phyloP scores from a whole-genome alignment of 306 rosid genomes.

The Medicago lupulina region DNA sequence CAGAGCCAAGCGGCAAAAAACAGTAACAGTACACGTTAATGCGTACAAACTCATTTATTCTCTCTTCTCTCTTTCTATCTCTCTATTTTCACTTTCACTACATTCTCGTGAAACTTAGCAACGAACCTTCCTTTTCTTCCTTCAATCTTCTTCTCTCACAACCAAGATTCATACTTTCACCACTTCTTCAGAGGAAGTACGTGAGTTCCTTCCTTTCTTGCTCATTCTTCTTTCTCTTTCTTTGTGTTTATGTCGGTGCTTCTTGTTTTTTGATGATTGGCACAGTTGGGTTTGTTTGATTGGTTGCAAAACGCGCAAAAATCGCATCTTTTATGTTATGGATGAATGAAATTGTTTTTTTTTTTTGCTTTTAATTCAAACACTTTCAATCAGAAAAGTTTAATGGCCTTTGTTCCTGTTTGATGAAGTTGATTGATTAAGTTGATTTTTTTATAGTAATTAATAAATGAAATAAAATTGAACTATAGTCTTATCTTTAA shows the following conservation, averaged over 20 bases:
- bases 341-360: not conserved
- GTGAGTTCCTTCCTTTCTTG: constrained; percentile 42
- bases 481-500: constrained; percentile 26
- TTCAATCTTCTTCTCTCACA: not conserved
- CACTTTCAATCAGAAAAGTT: not conserved
- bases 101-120: constrained; percentile 19
- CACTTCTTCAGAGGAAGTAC: constrained; percentile 38
- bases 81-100: constrained; percentile 3
- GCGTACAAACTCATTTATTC: constrained; percentile 41
- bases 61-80: constrained; percentile 10
- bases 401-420: constrained; percentile 26
- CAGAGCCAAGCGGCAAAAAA: constrained; percentile 44
- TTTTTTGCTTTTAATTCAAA: too few relatives aligned
- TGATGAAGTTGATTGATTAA: constrained; percentile 18
- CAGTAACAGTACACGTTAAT: not conserved
- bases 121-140: constrained; percentile 39
- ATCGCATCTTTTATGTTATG: not conserved
- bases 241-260: constrained; percentile 44
- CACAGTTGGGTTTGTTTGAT: constrained; percentile 33
- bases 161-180: not conserved
- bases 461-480: not conserved
- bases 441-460: constrained; percentile 7
- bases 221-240: constrained; percentile 38
- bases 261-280: constrained; percentile 37
- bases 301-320: constrained; percentile 12